Base-by-base conservation (phyloP, 2,329 filamentous ascomycete species). In the Neobulgaria alba region DNA sequence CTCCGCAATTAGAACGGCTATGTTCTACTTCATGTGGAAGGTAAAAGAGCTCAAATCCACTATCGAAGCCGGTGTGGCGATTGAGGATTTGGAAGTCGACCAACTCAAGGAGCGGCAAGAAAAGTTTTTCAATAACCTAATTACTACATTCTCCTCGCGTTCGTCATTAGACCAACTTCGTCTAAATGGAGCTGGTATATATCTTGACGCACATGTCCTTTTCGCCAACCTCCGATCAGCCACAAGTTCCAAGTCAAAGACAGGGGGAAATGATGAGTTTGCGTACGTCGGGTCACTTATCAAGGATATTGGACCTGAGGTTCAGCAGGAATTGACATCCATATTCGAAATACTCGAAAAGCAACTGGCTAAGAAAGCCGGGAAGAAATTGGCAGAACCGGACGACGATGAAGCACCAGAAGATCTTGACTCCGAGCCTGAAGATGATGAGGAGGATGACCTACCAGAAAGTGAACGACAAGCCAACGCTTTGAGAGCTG, bases 11-110 rank as follows among this genome's bases (percentile, higher is more conserved):
- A 82, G 84, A 50, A 73, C 80, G 2, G 72, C 83, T 37, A 72
- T 88, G 34, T 87, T 93, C 63, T 96, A 95, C 65, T 94, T 95
- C 59, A 86, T 94, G 78, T 98, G 92, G 92, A 90, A 92, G 58
- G 74, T 83, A 16, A 75, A 77, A 39, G 68, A 71, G 38, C 56
- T 86, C 45, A 67, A 70, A 47, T 67, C 71, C 39, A 62, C 72
- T 12, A 61, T 85, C 26, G 64, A 69, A 12, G 54, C 62, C 8
- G 68, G 70, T 18, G 72, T 77, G 32, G 69, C 67, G 3, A 71
- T 86, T 40, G 56, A 76, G 1, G 68, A 76, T 36, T 61, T 67
- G 5, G 73, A 78, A 5, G 66, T 88, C 20, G 76, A 83, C 51
- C 63, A 72, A 16, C 65, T 82, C n/a, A 69, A 72, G 5, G 55